Evolutionary conservation across 768 basidiomycete species (phyloP), one percentile per base, ranked within the genome.

Genomic region (Suillus subluteus): DNA sequence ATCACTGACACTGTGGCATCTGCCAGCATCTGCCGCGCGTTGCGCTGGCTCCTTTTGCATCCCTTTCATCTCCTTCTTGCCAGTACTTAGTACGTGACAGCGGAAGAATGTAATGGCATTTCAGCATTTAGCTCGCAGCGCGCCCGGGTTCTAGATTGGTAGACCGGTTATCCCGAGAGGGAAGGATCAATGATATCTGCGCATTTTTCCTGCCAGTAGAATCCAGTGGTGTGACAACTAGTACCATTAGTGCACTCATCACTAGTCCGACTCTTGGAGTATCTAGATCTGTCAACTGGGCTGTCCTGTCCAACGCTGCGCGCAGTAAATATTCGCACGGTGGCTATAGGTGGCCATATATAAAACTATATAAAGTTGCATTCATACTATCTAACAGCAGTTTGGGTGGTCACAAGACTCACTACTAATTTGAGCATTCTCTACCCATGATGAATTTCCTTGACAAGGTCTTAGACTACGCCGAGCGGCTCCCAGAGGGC

Each of bases 371-470:
- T 61, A 61, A 61, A 7, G 37, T 58, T 23, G n/a, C 13, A n/a
- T 37, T 38, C 6, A 40, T 26, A 21, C 18, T 6, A 21, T 54
- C 16, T 18, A 11, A 37, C 21, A 37, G 3, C 6, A 4, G 16
- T 41, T 58, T 38, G 15, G 23, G 15, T 15, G 38, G 8, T 37
- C 37, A 37, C 37, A 37, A 37, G 37, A 37, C 37, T 54, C 6
- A 56, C 26, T 2, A 26, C 37, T 15, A 37, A 12, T 21, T 35
- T n/a, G 37, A 40, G 40, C 38, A 38, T 5, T 26, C 6, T 26
- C 72, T 67, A 72, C 44, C 59, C 26, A 26, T 26, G 26, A 84
- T 83, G 83, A 75, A 77, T n/a, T 77, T 83, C 65, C 68, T 86
- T 23, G 77, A 75, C 46, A 78, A 82, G 59, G 67, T 82, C 23